Conservation (phyloP, 352 stramenopile species). For the Phytophthora sp. region DNA sequence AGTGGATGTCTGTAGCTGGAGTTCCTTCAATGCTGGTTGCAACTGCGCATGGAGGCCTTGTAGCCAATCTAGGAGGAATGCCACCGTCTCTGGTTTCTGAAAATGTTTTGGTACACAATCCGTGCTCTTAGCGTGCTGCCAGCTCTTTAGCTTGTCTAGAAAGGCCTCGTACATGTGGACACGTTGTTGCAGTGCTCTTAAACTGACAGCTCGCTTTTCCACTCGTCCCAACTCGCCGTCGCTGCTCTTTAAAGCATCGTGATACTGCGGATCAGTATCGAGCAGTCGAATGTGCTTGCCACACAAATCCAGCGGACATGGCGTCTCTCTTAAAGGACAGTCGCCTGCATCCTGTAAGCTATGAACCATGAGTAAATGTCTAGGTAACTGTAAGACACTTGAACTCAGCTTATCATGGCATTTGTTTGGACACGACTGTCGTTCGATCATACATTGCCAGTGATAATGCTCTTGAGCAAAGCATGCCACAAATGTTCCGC, state of each 20-base stretch:
- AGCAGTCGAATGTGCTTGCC: constrained; percentile 66
- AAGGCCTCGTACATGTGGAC: constrained; percentile 15
- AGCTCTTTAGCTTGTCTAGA: constrained; percentile 1
- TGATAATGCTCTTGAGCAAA: constrained; percentile 66
- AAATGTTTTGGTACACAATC: neutral
- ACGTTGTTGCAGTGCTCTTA: constrained; percentile 29
- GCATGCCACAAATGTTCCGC: constrained; percentile 46
- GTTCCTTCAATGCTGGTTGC: neutral
- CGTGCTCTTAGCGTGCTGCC: too few relatives aligned
- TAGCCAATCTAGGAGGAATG: constrained; percentile 32
- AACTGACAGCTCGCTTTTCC: constrained; percentile 3
- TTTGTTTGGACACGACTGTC: constrained; percentile 43
- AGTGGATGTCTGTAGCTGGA: constrained; percentile 19
- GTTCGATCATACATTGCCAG: constrained; percentile 71
- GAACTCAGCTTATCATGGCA: constrained; percentile 8
- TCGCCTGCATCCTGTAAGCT: constrained; percentile 48
- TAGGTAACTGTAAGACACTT: constrained; percentile 21
- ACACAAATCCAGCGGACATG: constrained; percentile 69
- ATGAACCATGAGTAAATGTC: constrained; percentile 57
- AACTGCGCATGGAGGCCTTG: constrained; percentile 10
- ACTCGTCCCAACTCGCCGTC: constrained; percentile 1
- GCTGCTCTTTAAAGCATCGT: constrained; percentile 28
- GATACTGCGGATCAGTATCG: constrained; percentile 23
- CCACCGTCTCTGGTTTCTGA: neutral
- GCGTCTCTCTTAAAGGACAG: constrained; percentile 42